These are phyloP conservation scores for Lenwebbia sp. DNA, from an alignment of 345 rosid genomes.

Conservation along the genomic window DNA sequence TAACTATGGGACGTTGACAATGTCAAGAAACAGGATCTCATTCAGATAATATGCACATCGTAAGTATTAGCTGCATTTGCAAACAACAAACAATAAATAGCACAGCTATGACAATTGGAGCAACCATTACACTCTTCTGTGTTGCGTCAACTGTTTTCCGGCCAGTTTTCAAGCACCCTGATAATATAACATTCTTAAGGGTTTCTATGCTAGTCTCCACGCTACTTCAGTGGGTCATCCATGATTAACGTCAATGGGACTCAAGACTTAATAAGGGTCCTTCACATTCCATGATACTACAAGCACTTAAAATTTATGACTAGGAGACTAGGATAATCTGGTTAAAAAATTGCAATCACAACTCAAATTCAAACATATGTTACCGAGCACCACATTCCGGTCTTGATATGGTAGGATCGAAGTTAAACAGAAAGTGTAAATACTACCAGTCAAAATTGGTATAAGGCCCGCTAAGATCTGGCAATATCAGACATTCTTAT, in stretches of 20 bases:
- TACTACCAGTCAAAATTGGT: neutral
- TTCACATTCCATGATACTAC: neutral
- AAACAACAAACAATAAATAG: neutral
- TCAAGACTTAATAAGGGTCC: neutral
- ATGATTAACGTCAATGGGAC: neutral
- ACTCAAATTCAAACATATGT: neutral
- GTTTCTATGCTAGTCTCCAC: neutral
- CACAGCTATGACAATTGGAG: neutral
- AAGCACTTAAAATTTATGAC: neutral
- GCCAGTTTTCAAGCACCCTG: neutral
- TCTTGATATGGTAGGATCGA: neutral
- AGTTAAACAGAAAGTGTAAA: neutral
- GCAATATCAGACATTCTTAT: neutral
- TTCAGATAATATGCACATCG: neutral
- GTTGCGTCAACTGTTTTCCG: neutral
- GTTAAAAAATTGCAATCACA: neutral
- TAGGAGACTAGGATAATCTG: neutral
- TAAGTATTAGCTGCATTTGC: neutral
- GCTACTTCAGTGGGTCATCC: neutral
- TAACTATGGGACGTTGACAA: neutral
- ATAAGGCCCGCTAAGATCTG: neutral
- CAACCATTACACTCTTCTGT: neutral
- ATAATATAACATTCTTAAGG: neutral
- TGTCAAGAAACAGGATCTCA: neutral
- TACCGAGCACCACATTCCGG: neutral